Evolutionary conservation across 2,329 filamentous ascomycete genomes (phyloP).

Genomic region (Trichophyton verrucosum): DNA sequence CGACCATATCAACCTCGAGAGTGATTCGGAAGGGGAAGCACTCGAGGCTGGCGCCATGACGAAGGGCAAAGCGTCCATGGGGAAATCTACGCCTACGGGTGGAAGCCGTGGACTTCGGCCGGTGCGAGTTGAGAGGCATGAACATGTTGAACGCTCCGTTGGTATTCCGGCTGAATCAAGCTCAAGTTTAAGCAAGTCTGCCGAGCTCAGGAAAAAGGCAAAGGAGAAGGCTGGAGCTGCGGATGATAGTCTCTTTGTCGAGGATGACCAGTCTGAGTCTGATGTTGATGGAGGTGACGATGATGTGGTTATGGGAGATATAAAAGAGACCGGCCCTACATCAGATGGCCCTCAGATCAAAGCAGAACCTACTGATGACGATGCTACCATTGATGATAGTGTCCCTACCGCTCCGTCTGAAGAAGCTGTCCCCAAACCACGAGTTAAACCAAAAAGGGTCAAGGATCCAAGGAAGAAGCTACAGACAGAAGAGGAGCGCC

Average conservation of each 20-base stretch:
- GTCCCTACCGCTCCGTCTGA: slow-evolving; percentile 20
- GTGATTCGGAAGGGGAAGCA: slow-evolving; percentile 38
- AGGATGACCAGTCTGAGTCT: slow-evolving; percentile 18
- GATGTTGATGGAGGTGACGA: slow-evolving; percentile 24
- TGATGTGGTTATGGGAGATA: slow-evolving; percentile 30
- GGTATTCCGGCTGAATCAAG: slow-evolving; percentile 44
- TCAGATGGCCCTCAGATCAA: slow-evolving; percentile 36
- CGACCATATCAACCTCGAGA: slow-evolving; percentile 45
- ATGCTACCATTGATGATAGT: slow-evolving; percentile 27
- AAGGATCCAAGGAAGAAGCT: slow-evolving; percentile 25
- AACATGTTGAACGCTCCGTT: slow-evolving; percentile 43
- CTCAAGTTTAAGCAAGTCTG: slow-evolving; percentile 35
- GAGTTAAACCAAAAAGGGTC: slow-evolving; percentile 14
- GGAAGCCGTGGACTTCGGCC: slow-evolving; percentile 32
- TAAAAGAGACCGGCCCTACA: slow-evolving; percentile 29
- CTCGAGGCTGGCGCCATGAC: slow-evolving; percentile 22
- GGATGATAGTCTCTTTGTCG: slow-evolving; percentile 24
- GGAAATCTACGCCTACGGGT: slow-evolving; percentile 7
- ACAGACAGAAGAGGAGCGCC: slow-evolving; percentile 30
- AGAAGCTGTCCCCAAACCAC: slow-evolving; percentile 7
- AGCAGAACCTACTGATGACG: slow-evolving; percentile 41
- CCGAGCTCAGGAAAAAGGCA: slow-evolving; percentile 28
- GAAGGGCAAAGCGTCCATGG: slow-evolving; percentile 18
- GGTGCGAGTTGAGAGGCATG: slow-evolving; percentile 43
- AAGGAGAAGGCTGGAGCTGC: slow-evolving; percentile 20